Conservation (phyloP, 805 yeast genomes). For the Kodamaea nitidulidarum region DNA sequence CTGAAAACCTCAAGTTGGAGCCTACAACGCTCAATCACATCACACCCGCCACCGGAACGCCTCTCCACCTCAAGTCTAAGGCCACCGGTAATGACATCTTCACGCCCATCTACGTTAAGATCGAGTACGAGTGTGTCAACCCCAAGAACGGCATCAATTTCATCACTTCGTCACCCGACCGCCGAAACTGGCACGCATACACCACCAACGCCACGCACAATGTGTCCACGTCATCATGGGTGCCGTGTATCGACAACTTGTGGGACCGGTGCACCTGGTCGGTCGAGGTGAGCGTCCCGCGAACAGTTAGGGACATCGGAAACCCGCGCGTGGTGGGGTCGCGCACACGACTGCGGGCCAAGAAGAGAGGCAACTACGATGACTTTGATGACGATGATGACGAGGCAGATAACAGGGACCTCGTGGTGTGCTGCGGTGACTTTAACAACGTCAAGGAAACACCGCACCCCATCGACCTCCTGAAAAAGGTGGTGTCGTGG, state of each 20-base stretch:
- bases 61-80: conserved; percentile 31
- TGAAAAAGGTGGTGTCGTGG: conserved; percentile 72
- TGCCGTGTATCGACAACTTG: conserved; percentile 88
- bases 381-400: conserved; percentile 41
- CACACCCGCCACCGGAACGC: conserved; percentile 34
- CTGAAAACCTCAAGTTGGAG: conserved; percentile 60
- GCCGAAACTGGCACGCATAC: conserved; percentile 74
- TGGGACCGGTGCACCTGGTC: conserved; percentile 94
- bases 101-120: conserved; percentile 68
- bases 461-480: conserved; percentile 70
- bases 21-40: conserved; percentile 46
- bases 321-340: conserved; percentile 42
- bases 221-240: conserved; percentile 91
- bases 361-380: conserved; percentile 12
- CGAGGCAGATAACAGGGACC: conserved; percentile 45
- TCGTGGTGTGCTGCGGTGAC: conserved; percentile 69
- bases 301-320: conserved; percentile 70
- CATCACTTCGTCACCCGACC: conserved; percentile 52
- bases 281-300: conserved; percentile 77
- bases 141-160: conserved; percentile 75
- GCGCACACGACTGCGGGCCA: conserved; percentile 14
- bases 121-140: conserved; percentile 61
- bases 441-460: conserved; percentile 59
- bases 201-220: conserved; percentile 77
- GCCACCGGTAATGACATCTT: conserved; percentile 40